Percentiles rank a stretch among this genome's conserved stretches.
Conservation (phyloP, 345 rosid genomes). For the Melastoma malabathricum region DNA sequence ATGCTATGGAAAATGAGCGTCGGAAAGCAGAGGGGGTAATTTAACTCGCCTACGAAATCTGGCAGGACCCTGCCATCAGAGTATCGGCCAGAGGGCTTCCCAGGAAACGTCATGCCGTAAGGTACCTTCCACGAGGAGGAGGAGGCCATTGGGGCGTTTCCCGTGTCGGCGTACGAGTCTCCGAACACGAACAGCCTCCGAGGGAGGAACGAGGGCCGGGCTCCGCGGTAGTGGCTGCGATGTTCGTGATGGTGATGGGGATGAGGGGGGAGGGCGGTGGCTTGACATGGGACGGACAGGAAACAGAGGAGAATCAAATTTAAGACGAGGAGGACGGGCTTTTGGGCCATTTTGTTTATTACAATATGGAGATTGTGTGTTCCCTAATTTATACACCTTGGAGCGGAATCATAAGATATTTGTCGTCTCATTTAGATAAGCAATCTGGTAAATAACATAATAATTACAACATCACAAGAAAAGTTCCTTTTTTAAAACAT, state of each 20-base stretch:
- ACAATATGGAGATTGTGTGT: no score
- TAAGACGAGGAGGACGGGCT: no score
- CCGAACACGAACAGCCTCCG: constrained; percentile 56
- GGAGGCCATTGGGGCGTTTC: constrained; percentile 20
- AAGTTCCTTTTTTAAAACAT: no score
- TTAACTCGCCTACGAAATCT: constrained; percentile 30
- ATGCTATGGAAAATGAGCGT: no score
- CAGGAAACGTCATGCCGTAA: constrained; percentile 47
- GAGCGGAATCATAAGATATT: no score
- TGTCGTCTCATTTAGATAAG: no score
- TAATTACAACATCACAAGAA: no score
- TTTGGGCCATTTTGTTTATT: no score
- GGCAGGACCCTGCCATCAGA: constrained; percentile 52
- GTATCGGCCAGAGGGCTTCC: constrained; percentile 51
- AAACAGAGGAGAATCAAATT: no score
- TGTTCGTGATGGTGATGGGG: constrained; percentile 4
- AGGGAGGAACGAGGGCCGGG: constrained; percentile 10
- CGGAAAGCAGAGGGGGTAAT: background rate
- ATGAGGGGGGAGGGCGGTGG: background rate
- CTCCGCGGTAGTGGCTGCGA: background rate
- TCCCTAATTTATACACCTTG: no score
- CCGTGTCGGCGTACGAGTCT: constrained; percentile 56
- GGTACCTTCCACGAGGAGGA: constrained; percentile 43
- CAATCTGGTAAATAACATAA: no score
- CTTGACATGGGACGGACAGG: no score